Evolutionary conservation across 2,329 filamentous ascomycete genomes (phyloP), one percentile per base, ranked within the genome.

Genomic region (Fusarium nurragi): DNA sequence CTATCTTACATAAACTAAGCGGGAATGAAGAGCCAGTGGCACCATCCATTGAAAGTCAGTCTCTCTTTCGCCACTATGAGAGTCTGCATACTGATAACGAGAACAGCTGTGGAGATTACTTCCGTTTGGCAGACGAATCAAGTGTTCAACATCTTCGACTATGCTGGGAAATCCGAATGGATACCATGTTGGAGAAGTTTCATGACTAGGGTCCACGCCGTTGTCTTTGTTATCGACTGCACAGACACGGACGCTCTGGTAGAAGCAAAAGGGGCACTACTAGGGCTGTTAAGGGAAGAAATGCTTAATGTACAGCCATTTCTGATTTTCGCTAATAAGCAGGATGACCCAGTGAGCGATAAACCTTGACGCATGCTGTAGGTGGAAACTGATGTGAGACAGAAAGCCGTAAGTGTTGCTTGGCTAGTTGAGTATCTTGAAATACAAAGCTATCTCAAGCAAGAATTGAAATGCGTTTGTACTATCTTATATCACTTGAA

Each of bases 241-340:
- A 5, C 44, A 1, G 47, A 58, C 2, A 36, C 22, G 1, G 38
- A 44, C 0, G 10, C 30, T 0, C 28, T 63, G 8, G 22, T 6
- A 0, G 56, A 63, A 23, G 30, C 26, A 0, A 53, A 22, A 3
- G 3, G 4, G 4, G 62, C 30, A 26, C 18, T 65, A 1, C 11
- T 3, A 1, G 6, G 37, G 11, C 16, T 43, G 19, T 11, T 65
- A 4, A n/a, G 21, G 4, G 51, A 50, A 5, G 32, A 41, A 16
- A 45, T 41, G 25, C 53, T 59, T 6, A n/a, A 25, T 6, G 7
- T 12, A 1, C 28, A 39, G 9, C 62, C 62, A 1, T 22, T 65
- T 8, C 12, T 65, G 3, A 25, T 65, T 2, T 25, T 63, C 4
- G 61, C 51, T 0, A 54, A 59, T 8, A 65, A 66, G 12, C 57